Evolutionary conservation across 805 yeast genomes (phyloP).

Genomic region (Cyberlindnera japonica): DNA sequence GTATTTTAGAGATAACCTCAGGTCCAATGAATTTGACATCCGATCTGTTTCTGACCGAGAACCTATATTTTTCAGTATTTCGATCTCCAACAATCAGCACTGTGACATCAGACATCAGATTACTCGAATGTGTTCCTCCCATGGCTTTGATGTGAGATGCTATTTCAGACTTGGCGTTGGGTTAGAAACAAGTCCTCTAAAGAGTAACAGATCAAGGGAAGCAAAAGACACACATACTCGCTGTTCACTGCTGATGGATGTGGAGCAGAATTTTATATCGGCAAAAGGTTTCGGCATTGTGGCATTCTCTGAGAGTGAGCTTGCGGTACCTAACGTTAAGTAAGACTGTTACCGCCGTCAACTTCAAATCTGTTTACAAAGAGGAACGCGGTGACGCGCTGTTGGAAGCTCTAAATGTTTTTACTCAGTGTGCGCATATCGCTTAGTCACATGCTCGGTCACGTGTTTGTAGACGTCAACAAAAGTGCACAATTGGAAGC

Average conservation of each 20-base stretch:
- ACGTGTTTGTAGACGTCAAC: no score
- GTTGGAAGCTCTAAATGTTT: no score
- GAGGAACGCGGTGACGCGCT: no score
- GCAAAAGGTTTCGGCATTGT: conserved; percentile 21
- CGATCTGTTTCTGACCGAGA: conserved; percentile 44
- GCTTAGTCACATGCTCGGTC: no score
- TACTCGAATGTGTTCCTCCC: conserved; percentile 57
- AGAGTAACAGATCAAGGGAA: neutral
- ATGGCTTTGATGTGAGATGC: conserved; percentile 44
- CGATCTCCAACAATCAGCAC: conserved; percentile 57
- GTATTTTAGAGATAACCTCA: conserved; percentile 40
- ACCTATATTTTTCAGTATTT: conserved; percentile 52
- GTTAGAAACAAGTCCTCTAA: conserved; percentile 1
- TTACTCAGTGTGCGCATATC: no score
- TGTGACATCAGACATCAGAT: conserved; percentile 58
- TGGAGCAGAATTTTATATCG: conserved; percentile 27
- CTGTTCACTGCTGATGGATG: conserved; percentile 23
- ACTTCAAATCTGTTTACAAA: no score
- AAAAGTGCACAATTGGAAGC: no score
- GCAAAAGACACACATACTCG: conserved; percentile 13
- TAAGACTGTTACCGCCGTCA: no score
- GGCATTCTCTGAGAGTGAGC: neutral
- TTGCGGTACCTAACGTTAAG: no score
- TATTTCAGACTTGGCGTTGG: conserved; percentile 30
- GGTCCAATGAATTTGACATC: conserved; percentile 57